Evolutionary conservation across 1,139 yeast species (phyloP).

Genomic region (Maudiozyma humilis): DNA sequence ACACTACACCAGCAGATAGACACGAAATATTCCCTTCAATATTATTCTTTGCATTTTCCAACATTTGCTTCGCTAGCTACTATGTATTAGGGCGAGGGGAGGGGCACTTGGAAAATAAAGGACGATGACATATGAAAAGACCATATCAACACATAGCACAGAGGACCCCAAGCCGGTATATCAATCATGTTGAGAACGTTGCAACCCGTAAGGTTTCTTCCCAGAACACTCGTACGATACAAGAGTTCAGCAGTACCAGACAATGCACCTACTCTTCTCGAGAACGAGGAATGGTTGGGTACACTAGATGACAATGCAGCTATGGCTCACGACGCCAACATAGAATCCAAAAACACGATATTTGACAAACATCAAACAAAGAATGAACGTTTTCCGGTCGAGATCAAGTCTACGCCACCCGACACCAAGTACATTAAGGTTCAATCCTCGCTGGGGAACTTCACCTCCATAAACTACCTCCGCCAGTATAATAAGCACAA

Average conservation of each 20-base stretch:
- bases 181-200: background rate
- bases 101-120: no score
- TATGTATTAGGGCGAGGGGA: no score
- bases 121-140: no score
- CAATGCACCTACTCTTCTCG: conserved; percentile 41
- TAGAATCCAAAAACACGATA: background rate
- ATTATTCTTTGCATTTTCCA: no score
- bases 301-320: conserved; percentile 15
- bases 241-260: conserved; percentile 30
- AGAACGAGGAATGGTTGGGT: conserved; percentile 41
- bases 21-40: no score
- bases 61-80: no score
- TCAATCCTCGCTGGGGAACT: conserved; percentile 34
- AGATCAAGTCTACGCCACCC: conserved; percentile 17
- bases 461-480: conserved; percentile 30
- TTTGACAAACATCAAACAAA: conserved; percentile 3
- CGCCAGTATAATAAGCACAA: conserved; percentile 34
- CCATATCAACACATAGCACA: no score
- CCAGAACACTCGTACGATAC: background rate
- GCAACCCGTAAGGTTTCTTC: background rate
- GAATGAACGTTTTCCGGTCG: conserved; percentile 6
- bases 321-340: background rate
- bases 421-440: conserved; percentile 28
- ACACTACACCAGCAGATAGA: no score
- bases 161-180: no score